phyloP scores from a whole-genome alignment of 371 early-diverging fungal species.

The Zancudomyces culisetae region DNA sequence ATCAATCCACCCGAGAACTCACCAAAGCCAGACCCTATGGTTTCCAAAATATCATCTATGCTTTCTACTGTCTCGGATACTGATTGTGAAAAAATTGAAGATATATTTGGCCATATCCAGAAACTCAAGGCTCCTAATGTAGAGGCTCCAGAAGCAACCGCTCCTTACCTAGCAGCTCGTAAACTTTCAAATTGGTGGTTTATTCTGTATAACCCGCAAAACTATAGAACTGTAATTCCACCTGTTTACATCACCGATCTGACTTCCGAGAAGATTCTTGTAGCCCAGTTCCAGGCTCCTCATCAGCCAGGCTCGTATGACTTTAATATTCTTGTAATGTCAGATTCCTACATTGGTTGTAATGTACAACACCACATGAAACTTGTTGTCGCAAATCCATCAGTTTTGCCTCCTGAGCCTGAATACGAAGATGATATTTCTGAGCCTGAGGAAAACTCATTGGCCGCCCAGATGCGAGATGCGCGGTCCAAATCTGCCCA shows the following conservation, averaged over 20 bases:
- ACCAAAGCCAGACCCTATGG: background rate
- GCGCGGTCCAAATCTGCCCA: conserved; percentile 51
- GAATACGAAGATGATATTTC: conserved; percentile 76
- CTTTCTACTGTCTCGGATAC: conserved; percentile 12
- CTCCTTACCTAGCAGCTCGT: conserved; percentile 40
- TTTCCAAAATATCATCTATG: conserved; percentile 11
- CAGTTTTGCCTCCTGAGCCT: conserved; percentile 44
- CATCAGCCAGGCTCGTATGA: conserved; percentile 63
- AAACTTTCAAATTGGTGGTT: conserved; percentile 89
- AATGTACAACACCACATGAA: conserved; percentile 56
- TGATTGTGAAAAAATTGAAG: conserved; percentile 20
- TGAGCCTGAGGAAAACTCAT: conserved; percentile 86
- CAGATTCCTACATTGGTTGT: conserved; percentile 69
- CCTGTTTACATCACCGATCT: conserved; percentile 64
- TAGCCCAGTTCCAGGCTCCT: conserved; percentile 87
- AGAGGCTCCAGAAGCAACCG: conserved; percentile 24
- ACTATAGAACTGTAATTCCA: conserved; percentile 58
- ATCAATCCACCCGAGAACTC: conserved; percentile 13
- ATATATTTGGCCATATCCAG: conserved; percentile 7
- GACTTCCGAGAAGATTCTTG: conserved; percentile 39
- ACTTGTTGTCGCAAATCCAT: conserved; percentile 39
- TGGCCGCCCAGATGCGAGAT: conserved; percentile 81
- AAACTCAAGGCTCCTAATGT: conserved; percentile 5
- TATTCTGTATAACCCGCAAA: conserved; percentile 62
- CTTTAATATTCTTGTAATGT: conserved; percentile 66